Evolutionary conservation across 2,329 filamentous ascomycete genomes (phyloP), one percentile per base, ranked within the genome.

Genomic region (Colletotrichum lini): DNA sequence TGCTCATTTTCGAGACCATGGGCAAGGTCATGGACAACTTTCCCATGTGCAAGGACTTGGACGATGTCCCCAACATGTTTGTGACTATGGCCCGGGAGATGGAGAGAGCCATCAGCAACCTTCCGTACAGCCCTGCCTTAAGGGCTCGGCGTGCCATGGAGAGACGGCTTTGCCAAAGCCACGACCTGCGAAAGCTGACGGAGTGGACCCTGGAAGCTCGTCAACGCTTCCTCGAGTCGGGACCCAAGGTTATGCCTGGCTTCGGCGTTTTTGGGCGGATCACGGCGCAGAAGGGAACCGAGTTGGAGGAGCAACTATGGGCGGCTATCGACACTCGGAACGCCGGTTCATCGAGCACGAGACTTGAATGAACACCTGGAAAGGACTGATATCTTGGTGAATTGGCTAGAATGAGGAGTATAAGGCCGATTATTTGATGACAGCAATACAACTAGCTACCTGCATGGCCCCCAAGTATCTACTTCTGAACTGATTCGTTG

Each of bases 71-170:
- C 2, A 38, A 67, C 18, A 64, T 64, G 12, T 70, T 40, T 21
- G 21, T 61, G 13, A 67, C 57, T 1, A 10, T 67, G 44, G 68
- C 64, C 8, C 57, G 53, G 5, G 68, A 70, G 3, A 40, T 70
- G 21, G 68, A 70, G 16, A 47, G 42, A 2, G 45, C n/a, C 3
- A 57, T 67, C 38, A 45, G 49, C 35, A 57, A 57, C 2, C 21
- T 45, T 3, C 56, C 64, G 4, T 57, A 49, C 26, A 42, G 40
- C 3, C 15, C 64, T 30, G 23, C 13, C 6, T n/a, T 67, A 3
- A 61, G 65, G 6, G 35, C 65, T 6, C 52, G 58, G 13, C 45
- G 65, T n/a, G 40, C 45, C 1, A 72, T 72, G 69, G 69, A 72
- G 52, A 53, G 53, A 13, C 40, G 65, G 7, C 58, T 68, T 8